Evolutionary conservation across 768 basidiomycete genomes (phyloP), one percentile per base, ranked within the genome.

Genomic region (Calocybe gangraenosa): DNA sequence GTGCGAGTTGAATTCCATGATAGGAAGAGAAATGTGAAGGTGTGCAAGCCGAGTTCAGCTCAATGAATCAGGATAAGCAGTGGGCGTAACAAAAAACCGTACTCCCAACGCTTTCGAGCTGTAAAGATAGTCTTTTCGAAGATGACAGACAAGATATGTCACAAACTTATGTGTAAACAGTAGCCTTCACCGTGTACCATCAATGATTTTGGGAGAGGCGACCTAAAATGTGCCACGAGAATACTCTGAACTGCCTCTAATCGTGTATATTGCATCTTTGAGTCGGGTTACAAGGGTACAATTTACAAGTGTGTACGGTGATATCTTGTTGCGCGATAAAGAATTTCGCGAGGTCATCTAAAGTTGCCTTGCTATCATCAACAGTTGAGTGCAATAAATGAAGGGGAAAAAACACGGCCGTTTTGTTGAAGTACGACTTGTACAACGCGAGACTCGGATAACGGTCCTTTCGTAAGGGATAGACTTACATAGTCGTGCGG

Each of bases 241-340:
- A 68, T 42, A 37, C 55, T 63, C 50, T 68, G n/a, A n/a, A n/a
- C n/a, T n/a, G n/a, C n/a, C 67, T 3, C 70, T 53, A 2, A 59
- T 67, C 51, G 57, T 59, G 67, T 71, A 43, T n/a, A n/a, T n/a
- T 28, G 25, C 11, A 28, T 28, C 25, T 28, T 11, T 5, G 25
- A 28, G n/a, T 21, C 13, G n/a, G n/a, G n/a, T n/a, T n/a, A n/a
- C n/a, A n/a, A 15, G 5, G 8, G 33, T 14, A 28, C 25, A 28
- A 28, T 5, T 11, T 28, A 28, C 25, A 28, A 28, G 11, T n/a
- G 25, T 65, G 25, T 38, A 70, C 69, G 2, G 66, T 65, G 20
- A 71, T 70, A 21, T 70, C 67, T 20, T 58, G 54, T 43, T 70
- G 67, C 2, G 45, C 46, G 1, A 59, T 43, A 39, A 61, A 64